Base-by-base conservation (phyloP, 768 basidiomycete species). In the Sporobolomyces phaffii region DNA sequence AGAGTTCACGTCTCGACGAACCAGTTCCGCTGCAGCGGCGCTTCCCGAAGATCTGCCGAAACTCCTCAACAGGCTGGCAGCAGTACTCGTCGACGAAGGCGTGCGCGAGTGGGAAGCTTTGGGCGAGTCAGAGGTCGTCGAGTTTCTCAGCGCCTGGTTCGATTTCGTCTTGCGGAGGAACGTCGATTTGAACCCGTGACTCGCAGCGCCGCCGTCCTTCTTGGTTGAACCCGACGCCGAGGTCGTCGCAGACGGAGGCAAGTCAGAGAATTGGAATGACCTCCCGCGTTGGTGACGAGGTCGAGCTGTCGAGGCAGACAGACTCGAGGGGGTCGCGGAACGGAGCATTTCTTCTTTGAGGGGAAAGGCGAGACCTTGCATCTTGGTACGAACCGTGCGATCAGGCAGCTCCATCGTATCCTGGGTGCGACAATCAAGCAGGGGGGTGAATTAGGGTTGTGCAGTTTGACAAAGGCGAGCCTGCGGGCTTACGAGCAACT, bases 301-400 rank as follows among this genome's bases (percentile, higher is more conserved):
- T 6, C 84, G 83, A 22, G 75, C 70, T 3, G 84, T 82, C 64
- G 44, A 72, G 38, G 75, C 31, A 78, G 70, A 29, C 8, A 24
- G 22, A n/a, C 29, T 24, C 76, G 74, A 33, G 78, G 89, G 79
- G 31, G 83, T 82, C 18, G 56, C 34, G 34, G 89, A 90, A 75
- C 89, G 90, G 62, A 94, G 80, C 89, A 94, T 92, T 17, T 88
- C 89, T 7, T 88, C 90, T 76, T 94, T 94, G 54, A 94, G 88
- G 1, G 87, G 85, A 0, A 86, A 79, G 62, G 93, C 89, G 84
- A 94, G 89, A 20, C 84, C 85, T 52, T 81, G 81, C 22, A 93
- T 83, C 77, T 90, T 90, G 2, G 86, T 86, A 11, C 91, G 83
- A 28, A 91, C 79, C 4, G 84, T 48, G 1, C 22, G 84, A 10